Percentiles rank a stretch among this genome's conserved stretches.
Evolutionary conservation across 2,329 filamentous ascomycete species (phyloP).

Genomic region (Trichoderma semiorbis): DNA sequence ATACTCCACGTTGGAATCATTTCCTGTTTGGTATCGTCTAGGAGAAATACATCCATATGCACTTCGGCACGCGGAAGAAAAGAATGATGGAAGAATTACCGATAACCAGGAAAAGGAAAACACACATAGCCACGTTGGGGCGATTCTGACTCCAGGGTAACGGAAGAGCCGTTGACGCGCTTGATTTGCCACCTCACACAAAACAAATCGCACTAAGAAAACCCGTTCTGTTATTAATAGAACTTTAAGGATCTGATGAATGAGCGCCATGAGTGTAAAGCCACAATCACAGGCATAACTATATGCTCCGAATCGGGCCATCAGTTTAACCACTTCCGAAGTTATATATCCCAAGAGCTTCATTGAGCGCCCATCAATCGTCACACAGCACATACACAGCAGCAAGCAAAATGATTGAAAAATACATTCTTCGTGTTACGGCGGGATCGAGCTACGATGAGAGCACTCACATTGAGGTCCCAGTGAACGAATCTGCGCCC

Average conservation of each 20-base stretch:
- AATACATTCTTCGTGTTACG: constrained; percentile 78
- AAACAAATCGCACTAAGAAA: neutral
- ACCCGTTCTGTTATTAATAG: constrained; percentile 8
- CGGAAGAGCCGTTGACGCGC: neutral
- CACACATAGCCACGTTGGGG: neutral
- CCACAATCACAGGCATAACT: constrained; percentile 11
- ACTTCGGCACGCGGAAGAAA: neutral
- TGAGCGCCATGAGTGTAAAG: constrained; percentile 1
- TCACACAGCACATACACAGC: neutral
- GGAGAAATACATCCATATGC: neutral
- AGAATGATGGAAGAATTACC: neutral
- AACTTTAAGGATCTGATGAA: constrained; percentile 11
- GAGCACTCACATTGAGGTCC: constrained; percentile 67
- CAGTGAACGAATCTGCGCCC: constrained; percentile 67
- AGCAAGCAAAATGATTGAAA: constrained; percentile 54
- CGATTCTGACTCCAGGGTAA: neutral
- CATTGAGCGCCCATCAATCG: neutral
- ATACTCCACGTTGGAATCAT: neutral
- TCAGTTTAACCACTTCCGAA: constrained; percentile 13
- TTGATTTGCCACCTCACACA: neutral
- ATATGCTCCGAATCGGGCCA: constrained; percentile 7
- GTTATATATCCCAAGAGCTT: neutral
- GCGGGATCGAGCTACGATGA: constrained; percentile 74
- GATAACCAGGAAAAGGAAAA: neutral
- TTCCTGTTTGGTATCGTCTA: neutral